Percentiles rank a stretch among this genome's conserved stretches.
Conservation (phyloP, 192 early-diverging fungal species). For the Linnemannia elongata region DNA sequence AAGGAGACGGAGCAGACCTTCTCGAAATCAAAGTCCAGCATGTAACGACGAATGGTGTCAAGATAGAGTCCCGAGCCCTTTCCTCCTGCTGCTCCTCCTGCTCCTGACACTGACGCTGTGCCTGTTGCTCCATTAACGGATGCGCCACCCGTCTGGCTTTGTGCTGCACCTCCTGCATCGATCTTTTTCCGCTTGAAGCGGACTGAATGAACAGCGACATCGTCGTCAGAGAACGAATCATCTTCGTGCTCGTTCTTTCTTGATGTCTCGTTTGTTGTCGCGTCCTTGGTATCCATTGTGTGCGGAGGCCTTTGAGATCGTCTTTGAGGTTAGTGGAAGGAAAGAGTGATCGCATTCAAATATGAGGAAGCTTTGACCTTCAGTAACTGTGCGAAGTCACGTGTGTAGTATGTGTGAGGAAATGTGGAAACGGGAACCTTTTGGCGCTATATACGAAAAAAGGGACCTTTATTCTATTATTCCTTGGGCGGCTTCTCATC, state of each 20-base stretch:
- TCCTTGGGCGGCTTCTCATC: conserved; percentile 25
- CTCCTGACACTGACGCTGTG: background rate
- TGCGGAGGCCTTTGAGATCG: background rate
- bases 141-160: background rate
- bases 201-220: conserved; percentile 47
- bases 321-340: background rate
- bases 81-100: conserved; percentile 15
- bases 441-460: background rate
- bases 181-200: conserved; percentile 46
- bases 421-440: too few species aligned
- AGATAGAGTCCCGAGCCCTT: conserved; percentile 49
- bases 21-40: conserved; percentile 99
- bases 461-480: background rate
- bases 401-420: background rate
- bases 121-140: background rate
- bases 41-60: conserved; percentile 77
- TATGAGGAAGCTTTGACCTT: background rate
- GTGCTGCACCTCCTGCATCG: background rate
- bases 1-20: conserved; percentile 97
- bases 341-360: background rate
- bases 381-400: background rate
- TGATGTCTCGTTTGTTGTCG: conserved; percentile 13
- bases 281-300: conserved; percentile 26
- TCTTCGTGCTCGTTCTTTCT: conserved; percentile 34
- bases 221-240: conserved; percentile 36